Percentiles rank a stretch among this genome's conserved stretches.
Evolutionary conservation across 768 basidiomycete species (phyloP).

Genomic region (Tulasnella sp.): DNA sequence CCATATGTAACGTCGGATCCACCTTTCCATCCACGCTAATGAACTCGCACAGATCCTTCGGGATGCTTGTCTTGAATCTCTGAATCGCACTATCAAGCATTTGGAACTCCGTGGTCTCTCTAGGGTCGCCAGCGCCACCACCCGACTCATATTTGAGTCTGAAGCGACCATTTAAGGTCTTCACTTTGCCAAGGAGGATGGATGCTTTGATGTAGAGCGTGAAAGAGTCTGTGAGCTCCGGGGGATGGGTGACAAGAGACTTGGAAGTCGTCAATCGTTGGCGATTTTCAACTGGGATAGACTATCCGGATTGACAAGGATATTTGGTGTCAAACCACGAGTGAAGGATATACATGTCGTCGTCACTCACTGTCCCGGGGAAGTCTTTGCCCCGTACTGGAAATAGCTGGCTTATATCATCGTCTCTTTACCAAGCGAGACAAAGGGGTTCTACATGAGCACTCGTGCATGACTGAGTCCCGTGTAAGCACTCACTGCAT

Average conservation of each 20-base stretch:
- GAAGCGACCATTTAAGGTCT: constrained; percentile 15
- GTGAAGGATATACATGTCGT: neutral
- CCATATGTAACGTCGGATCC: constrained; percentile 43
- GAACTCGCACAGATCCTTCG: constrained; percentile 43
- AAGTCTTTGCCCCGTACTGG: neutral
- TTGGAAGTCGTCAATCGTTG: constrained; percentile 8
- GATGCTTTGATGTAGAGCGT: constrained; percentile 15
- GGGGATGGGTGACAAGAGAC: constrained; percentile 14
- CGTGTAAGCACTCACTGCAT: constrained; percentile 6
- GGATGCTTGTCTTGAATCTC: constrained; percentile 47
- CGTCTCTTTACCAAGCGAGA: neutral
- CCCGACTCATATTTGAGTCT: constrained; percentile 1
- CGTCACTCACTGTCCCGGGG: neutral
- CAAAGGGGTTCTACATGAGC: no score
- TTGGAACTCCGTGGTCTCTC: constrained; percentile 50
- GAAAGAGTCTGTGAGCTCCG: constrained; percentile 13
- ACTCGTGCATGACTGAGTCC: no score
- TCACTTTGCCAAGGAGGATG: constrained; percentile 14
- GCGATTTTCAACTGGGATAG: neutral
- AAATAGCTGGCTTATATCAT: constrained; percentile 11
- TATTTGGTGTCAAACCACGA: neutral
- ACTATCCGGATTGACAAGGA: neutral
- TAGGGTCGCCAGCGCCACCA: constrained; percentile 32
- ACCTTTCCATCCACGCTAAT: constrained; percentile 34
- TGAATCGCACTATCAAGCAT: constrained; percentile 49